Base-by-base conservation (phyloP, 148 eudicot genomes). In the Fagopyrum tataricum region DNA sequence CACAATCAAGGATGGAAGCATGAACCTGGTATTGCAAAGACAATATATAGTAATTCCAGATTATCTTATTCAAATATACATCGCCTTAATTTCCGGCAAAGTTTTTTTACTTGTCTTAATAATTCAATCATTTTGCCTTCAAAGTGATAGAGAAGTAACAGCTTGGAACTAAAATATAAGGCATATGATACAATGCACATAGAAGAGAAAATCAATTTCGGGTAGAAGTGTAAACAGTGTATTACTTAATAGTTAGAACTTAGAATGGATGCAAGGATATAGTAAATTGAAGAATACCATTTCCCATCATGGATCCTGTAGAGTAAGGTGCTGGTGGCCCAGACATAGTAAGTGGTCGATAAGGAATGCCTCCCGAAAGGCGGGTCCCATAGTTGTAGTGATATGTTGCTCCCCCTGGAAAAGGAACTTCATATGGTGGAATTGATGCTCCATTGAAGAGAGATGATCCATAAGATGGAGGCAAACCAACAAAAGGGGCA, bases 391-490 rank as follows among this genome's bases (percentile, higher is more conserved):
- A 91, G 70, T 80, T 87, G 76, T 90, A 90, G 37, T 31, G 37
- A 78, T 91, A 91, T 15, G 89, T 79, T 24, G 98, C 87, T 46
- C 94, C 93, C 23, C 98, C 98, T 48, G 92, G 75, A 83, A 64
- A 89, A 49, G 91, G 92, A 74, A 82, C 88, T 52, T 91, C 94
- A 76, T 90, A 95, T 44, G 92, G 93, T 42, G 96, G 92, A 72
- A 88, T 70, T 15, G 93, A 82, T 72, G 95, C 49, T 72, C 96
- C 97, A 74, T 88, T 87, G 79, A 85, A 88, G 40, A 88, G 59
- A 59, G 98, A 88, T 81, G 93, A 83, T 10, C 94, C 94, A 80
- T 95, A 95, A 70, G 97, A 96, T 47, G 91, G 88, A 46, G 90
- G 88, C 81, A 84, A 81, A 48, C 97, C 90, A 84, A 91, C 80